These are phyloP conservation scores for Mycosphaerella sp. DNA, from an alignment of 2,329 filamentous ascomycete genomes.

Conservation along the genomic window DNA sequence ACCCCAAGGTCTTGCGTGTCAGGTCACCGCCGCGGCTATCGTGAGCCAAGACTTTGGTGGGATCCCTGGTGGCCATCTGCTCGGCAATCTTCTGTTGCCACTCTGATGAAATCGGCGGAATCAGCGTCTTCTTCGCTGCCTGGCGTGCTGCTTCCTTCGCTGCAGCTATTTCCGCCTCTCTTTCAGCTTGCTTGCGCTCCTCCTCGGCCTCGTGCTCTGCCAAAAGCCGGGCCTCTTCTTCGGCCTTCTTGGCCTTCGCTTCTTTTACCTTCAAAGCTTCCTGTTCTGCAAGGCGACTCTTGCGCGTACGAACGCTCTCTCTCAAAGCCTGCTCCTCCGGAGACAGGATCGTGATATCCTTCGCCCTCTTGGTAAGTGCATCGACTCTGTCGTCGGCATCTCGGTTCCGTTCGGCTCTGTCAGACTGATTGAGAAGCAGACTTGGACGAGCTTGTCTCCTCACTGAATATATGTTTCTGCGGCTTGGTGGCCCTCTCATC, in stretches of 20 bases:
- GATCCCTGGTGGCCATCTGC: conserved; percentile 30
- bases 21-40: conserved; percentile 41
- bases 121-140: conserved; percentile 13
- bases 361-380: conserved; percentile 12
- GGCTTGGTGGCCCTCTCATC: too few species aligned
- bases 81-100: conserved; percentile 38
- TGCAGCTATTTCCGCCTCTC: conserved; percentile 11
- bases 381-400: conserved; percentile 9
- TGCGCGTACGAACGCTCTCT: conserved; percentile 12
- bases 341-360: conserved; percentile 13
- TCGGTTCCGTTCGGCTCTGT: not conserved
- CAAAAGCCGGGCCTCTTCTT: conserved; percentile 12
- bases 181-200: conserved; percentile 9
- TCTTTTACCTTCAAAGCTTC: conserved; percentile 2
- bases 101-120: conserved; percentile 32
- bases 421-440: not conserved
- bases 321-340: conserved; percentile 12
- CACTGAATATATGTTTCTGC: too few species aligned
- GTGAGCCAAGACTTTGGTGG: conserved; percentile 26
- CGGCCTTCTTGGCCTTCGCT: conserved; percentile 7
- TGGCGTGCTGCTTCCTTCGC: conserved; percentile 6
- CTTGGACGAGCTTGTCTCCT: not conserved
- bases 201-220: conserved; percentile 14
- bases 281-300: conserved; percentile 10
- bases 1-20: conserved; percentile 56